These are phyloP conservation scores for Leonotis leonurus DNA, from an alignment of 257 asterid genomes.

Conservation along the genomic window DNA sequence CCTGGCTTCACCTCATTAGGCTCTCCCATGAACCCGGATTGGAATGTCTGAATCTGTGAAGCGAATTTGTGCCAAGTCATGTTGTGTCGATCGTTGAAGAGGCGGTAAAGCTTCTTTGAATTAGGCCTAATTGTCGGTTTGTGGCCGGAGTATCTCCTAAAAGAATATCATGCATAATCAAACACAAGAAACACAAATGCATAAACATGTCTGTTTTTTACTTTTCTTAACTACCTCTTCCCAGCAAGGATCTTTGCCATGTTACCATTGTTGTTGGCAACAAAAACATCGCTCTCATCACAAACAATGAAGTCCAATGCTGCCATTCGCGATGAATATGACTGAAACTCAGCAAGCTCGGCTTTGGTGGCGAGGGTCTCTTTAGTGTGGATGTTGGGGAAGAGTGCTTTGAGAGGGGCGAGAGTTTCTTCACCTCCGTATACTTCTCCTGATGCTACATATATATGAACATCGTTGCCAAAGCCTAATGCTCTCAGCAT, in stretches of 20 bases:
- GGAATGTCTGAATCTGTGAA: slow-evolving; percentile 35
- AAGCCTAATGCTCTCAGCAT: slow-evolving; percentile 74
- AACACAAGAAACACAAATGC: no score
- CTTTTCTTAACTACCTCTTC: no score
- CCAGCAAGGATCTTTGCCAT: slow-evolving; percentile 80
- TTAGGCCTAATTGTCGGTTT: slow-evolving; percentile 74
- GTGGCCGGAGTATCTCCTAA: slow-evolving; percentile 66
- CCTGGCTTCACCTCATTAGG: slow-evolving; percentile 57
- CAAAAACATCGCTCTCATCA: slow-evolving; percentile 71
- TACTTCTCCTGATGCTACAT: slow-evolving; percentile 73
- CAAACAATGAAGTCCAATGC: slow-evolving; percentile 74
- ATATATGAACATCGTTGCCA: slow-evolving; percentile 59
- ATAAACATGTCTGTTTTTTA: no score
- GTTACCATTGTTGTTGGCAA: slow-evolving; percentile 73
- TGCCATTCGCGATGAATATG: slow-evolving; percentile 78
- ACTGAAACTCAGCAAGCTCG: slow-evolving; percentile 46
- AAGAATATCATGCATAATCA: no score
- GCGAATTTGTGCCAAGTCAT: slow-evolving; percentile 65
- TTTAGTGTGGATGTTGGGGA: slow-evolving; percentile 65
- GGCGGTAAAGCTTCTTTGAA: slow-evolving; percentile 39
- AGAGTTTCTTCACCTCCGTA: slow-evolving; percentile 64
- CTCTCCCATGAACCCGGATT: slow-evolving; percentile 71
- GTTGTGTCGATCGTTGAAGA: slow-evolving; percentile 37
- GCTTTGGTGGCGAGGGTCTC: slow-evolving; percentile 57
- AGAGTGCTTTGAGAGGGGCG: slow-evolving; percentile 60